Evolutionary conservation across 306 rosid genomes (phyloP).

Genomic region (Trichosanthes truncata): DNA sequence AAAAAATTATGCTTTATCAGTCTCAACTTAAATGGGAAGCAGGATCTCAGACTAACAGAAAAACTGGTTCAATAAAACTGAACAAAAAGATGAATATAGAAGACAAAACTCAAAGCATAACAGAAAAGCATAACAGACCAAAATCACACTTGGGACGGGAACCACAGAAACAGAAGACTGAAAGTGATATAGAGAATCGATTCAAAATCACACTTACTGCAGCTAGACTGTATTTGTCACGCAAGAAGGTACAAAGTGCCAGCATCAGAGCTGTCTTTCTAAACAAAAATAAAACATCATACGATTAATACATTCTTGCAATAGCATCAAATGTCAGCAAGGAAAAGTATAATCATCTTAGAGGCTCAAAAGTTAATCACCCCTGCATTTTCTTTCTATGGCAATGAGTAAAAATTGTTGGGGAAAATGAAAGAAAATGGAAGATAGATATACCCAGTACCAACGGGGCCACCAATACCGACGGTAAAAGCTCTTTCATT

Average conservation of each 20-base stretch:
- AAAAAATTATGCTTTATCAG: neutral
- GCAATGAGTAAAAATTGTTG: neutral
- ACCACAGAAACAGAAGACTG: neutral
- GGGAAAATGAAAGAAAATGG: neutral
- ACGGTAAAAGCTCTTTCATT: constrained; percentile 82
- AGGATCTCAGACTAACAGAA: neutral
- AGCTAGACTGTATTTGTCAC: constrained; percentile 92
- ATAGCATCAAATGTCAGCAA: neutral
- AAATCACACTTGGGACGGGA: neutral
- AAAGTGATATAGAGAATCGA: neutral
- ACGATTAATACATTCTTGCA: neutral
- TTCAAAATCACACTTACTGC: constrained; percentile 49
- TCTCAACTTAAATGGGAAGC: neutral
- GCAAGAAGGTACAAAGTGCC: constrained; percentile 59
- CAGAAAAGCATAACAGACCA: neutral
- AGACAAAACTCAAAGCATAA: neutral
- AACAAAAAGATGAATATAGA: neutral
- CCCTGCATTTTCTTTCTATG: neutral
- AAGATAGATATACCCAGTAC: constrained; percentile 49
- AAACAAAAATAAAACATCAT: neutral
- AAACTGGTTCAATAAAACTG: neutral
- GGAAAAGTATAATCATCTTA: neutral
- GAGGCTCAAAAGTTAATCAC: neutral
- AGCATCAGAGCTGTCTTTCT: constrained; percentile 96
- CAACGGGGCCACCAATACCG: constrained; percentile 98